phyloP scores from a whole-genome alignment of 164 flowering plant species.

The Echeveria elegans region DNA sequence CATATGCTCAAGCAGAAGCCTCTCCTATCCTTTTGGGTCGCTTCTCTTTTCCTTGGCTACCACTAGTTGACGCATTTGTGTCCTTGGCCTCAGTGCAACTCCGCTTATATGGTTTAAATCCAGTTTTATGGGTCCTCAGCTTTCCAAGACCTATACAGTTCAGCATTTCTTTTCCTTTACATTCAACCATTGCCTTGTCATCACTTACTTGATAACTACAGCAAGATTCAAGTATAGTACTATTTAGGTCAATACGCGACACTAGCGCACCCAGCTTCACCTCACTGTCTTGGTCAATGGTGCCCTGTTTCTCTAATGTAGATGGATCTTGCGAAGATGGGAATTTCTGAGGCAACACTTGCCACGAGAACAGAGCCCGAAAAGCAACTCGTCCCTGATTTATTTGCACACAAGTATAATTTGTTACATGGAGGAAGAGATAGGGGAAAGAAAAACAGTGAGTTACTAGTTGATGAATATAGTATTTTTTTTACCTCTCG shows the following conservation, averaged over 20 bases:
- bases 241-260: constrained; percentile 33
- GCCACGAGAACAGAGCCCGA: constrained; percentile 70
- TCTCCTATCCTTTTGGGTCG: constrained; percentile 51
- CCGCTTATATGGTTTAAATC: constrained; percentile 96
- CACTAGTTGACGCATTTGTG: constrained; percentile 20
- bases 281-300: constrained; percentile 15
- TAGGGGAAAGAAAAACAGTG: constrained; percentile 10
- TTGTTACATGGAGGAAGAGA: background rate
- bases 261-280: constrained; percentile 13
- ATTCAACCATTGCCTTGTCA: constrained; percentile 12
- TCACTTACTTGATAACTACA: constrained; percentile 18
- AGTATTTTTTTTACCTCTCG: constrained; percentile 48
- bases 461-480: background rate
- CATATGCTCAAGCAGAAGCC: constrained; percentile 34
- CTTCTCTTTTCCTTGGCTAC: constrained; percentile 47
- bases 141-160: constrained; percentile 41
- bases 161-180: constrained; percentile 21
- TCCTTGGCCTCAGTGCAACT: constrained; percentile 76
- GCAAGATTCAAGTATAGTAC: constrained; percentile 20
- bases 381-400: constrained; percentile 82
- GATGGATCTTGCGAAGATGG: constrained; percentile 42
- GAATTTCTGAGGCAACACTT: constrained; percentile 84
- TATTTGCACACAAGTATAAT: background rate
- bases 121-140: constrained; percentile 49
- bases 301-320: constrained; percentile 19